Evolutionary conservation across 192 early-diverging fungal species (phyloP), one percentile per base, ranked within the genome.

Genomic region (Podila verticillata): DNA sequence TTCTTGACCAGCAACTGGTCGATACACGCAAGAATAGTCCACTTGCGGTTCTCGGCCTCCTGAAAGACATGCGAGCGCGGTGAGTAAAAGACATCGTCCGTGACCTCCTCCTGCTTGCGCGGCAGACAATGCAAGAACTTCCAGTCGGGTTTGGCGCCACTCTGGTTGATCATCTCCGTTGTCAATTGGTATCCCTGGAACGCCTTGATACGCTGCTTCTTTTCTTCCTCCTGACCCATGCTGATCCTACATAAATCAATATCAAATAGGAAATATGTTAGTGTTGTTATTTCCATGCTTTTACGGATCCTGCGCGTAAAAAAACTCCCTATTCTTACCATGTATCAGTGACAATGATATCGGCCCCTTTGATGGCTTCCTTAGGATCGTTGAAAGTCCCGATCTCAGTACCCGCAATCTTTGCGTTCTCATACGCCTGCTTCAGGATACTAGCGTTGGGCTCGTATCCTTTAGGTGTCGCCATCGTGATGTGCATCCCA

Each of bases 31-130:
- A 99, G 83, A 67, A 96, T 97, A 7, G 98, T 98, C 92, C 96
- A 98, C 82, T 99, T 99, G 79, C 98, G 91, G 89, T 99, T 98
- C 84, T 99, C 97, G 8, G 97, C 98, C 80, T 99, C 97, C 64
- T 90, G 92, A 87, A 96, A 99, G 30, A 98, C 96, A 20, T 98
- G 84, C 7, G 98, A 99, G 61, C 93, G 92, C 29, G 91, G 86
- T 24, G 92, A 92, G 66, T 96, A 96, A 78, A 98, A 98, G 32
- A 99, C 94, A 72, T 97, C 95, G 79, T 99, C 98, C 61, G 96
- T 93, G 29, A 99, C 98, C 83, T 99, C 98, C 72, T 99, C 96
- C 6, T 83, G 87, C 83, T 99, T 99, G 22, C 98, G 88, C 2
- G 98, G 98, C 65, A 99, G 69, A 81, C 98, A 99, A 84, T 99